phyloP scores from a whole-genome alignment of 2,329 filamentous ascomycete species.

The Fusarium ambrosium region DNA sequence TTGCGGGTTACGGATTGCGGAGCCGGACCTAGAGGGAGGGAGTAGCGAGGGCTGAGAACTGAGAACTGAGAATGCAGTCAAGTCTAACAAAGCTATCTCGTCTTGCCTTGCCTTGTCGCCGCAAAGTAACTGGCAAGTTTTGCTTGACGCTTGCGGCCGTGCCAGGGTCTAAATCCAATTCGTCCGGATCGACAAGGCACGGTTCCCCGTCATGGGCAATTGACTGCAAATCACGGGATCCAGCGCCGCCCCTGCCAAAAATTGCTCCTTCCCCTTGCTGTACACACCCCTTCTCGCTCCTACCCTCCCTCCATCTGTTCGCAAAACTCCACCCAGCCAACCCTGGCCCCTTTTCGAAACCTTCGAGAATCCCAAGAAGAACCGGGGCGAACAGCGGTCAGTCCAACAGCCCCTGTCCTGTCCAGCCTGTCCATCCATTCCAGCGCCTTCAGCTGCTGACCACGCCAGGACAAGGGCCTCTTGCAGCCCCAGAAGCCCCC shows the following conservation, averaged over 20 bases:
- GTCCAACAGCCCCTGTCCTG: slow-evolving; percentile 38
- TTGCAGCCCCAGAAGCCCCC: slow-evolving; percentile 33
- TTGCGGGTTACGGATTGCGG: slow-evolving; percentile 9
- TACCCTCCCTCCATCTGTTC: slow-evolving; percentile 38
- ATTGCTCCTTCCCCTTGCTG: slow-evolving; percentile 17
- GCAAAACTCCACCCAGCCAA: slow-evolving; percentile 39
- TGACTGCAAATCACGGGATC: slow-evolving; percentile 44
- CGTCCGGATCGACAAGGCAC: slow-evolving; percentile 42
- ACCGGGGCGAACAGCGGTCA: slow-evolving; percentile 49
- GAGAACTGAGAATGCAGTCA: slow-evolving; percentile 14
- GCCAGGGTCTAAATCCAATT: slow-evolving; percentile 44
- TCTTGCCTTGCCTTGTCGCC: slow-evolving; percentile 3
- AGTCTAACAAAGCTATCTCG: slow-evolving; percentile 24
- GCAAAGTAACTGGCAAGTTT: slow-evolving; percentile 26
- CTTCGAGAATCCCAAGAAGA: slow-evolving; percentile 49
- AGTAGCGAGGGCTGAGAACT: slow-evolving; percentile 14
- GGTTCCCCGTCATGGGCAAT: slow-evolving; percentile 45
- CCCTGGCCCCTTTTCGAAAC: slow-evolving; percentile 49
- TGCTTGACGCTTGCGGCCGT: slow-evolving; percentile 32
- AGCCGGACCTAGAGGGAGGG: slow-evolving; percentile 5
- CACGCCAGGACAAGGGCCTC: slow-evolving; percentile 35
- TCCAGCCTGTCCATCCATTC: slow-evolving; percentile 30
- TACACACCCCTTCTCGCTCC: slow-evolving; percentile 14
- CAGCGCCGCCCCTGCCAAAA: slow-evolving; percentile 28
- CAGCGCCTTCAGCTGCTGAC: slow-evolving; percentile 38